Percentiles rank a stretch among this genome's conserved stretches.
phyloP scores from a whole-genome alignment of 164 flowering plant species.

The Sextonia rubra region DNA sequence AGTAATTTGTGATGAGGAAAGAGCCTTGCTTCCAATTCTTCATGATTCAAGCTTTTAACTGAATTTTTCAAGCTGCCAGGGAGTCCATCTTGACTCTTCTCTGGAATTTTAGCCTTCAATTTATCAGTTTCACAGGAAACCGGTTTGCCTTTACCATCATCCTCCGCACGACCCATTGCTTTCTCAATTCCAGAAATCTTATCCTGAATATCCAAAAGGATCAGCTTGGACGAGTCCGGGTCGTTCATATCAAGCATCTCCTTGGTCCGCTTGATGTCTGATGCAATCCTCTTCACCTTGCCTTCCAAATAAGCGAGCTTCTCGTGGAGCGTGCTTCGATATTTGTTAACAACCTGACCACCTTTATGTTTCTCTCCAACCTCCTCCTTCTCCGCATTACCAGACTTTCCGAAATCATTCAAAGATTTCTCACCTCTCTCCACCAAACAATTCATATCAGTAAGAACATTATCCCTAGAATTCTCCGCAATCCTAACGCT shows the following conservation, averaged over 20 bases:
- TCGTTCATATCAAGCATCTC: slow-evolving; percentile 88
- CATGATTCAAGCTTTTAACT: slow-evolving; percentile 46
- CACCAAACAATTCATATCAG: slow-evolving; percentile 7
- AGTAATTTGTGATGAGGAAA: slow-evolving; percentile 88
- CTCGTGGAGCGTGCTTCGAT: slow-evolving; percentile 80
- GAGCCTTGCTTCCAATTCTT: slow-evolving; percentile 79
- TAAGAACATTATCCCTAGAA: neutral
- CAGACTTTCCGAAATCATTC: slow-evolving; percentile 12
- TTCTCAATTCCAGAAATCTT: slow-evolving; percentile 90
- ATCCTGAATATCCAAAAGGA: slow-evolving; percentile 80
- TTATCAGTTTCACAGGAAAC: slow-evolving; percentile 17
- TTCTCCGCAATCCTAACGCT: slow-evolving; percentile 4
- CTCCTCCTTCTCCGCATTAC: slow-evolving; percentile 26
- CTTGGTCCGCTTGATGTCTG: slow-evolving; percentile 85
- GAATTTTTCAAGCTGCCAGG: slow-evolving; percentile 18
- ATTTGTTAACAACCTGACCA: slow-evolving; percentile 24
- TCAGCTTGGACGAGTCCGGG: slow-evolving; percentile 64
- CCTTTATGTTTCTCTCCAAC: slow-evolving; percentile 20
- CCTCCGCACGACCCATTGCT: slow-evolving; percentile 53
- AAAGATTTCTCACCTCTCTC: slow-evolving; percentile 13
- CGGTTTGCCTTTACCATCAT: slow-evolving; percentile 24
- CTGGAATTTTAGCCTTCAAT: slow-evolving; percentile 8
- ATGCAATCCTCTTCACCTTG: slow-evolving; percentile 85
- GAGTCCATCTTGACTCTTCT: slow-evolving; percentile 11
- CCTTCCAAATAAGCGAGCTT: slow-evolving; percentile 91